Conservation (phyloP, 208 protist species). For the Wallacemonas collosoma region DNA sequence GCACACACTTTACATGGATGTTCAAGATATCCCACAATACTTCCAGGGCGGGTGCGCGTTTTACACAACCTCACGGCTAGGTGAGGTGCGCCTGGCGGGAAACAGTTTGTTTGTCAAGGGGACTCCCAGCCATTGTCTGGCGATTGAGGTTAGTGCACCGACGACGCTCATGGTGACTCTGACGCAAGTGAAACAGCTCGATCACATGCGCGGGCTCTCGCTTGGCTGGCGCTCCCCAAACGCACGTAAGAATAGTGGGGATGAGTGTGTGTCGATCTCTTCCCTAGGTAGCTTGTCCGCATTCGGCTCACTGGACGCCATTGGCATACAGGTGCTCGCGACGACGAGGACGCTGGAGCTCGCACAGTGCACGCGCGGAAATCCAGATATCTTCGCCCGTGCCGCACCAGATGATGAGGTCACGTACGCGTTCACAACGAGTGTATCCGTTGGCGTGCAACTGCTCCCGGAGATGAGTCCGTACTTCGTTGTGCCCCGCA, state of each 20-base stretch:
- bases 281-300: slow-evolving; percentile 7
- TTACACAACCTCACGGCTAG: slow-evolving; percentile 25
- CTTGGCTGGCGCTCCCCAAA: neutral
- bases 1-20: slow-evolving; percentile 64
- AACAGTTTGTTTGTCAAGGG: slow-evolving; percentile 30
- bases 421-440: slow-evolving; percentile 40
- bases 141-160: slow-evolving; percentile 39
- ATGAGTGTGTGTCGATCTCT: slow-evolving; percentile 15
- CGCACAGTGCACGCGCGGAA: neutral
- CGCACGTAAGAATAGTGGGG: neutral
- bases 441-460: slow-evolving; percentile 31
- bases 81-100: slow-evolving; percentile 38
- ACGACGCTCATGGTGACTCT: slow-evolving; percentile 39
- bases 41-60: slow-evolving; percentile 58
- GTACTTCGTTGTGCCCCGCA: slow-evolving; percentile 43
- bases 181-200: slow-evolving; percentile 34
- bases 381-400: slow-evolving; percentile 26
- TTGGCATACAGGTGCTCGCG: slow-evolving; percentile 14
- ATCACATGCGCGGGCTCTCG: neutral
- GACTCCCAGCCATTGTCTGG: slow-evolving; percentile 41
- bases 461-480: slow-evolving; percentile 46
- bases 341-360: neutral
- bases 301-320: slow-evolving; percentile 4
- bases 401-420: slow-evolving; percentile 11
- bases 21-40: slow-evolving; percentile 50